Evolutionary conservation across 1,139 yeast species (phyloP).

Genomic region (Debaryomyces fabryi): DNA sequence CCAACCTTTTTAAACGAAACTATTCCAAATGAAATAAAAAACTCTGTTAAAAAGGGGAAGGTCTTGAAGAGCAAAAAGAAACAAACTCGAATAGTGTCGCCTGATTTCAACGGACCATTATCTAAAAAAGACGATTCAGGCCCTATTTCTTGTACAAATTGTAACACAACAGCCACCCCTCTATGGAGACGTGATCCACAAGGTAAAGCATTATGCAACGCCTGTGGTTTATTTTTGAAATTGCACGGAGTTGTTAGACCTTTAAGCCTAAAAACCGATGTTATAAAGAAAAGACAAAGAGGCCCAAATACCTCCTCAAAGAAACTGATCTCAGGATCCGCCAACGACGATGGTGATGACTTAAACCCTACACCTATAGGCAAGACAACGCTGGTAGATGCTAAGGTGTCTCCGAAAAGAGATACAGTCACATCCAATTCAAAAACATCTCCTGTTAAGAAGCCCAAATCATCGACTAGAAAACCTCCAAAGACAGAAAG

Average conservation of each 20-base stretch:
- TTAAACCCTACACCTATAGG: slow-evolving; percentile 35
- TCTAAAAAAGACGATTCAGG: slow-evolving; percentile 9
- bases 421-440: background rate
- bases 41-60: slow-evolving; percentile 11
- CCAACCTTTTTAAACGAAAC: slow-evolving; percentile 10
- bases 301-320: slow-evolving; percentile 9
- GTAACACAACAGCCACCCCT: slow-evolving; percentile 61
- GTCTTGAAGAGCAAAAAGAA: slow-evolving; percentile 11
- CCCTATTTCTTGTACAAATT: slow-evolving; percentile 44
- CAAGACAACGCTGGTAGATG: slow-evolving; percentile 7
- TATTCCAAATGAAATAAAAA: slow-evolving; percentile 6
- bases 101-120: slow-evolving; percentile 6
- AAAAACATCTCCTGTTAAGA: slow-evolving; percentile 6
- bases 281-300: slow-evolving; percentile 70
- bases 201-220: slow-evolving; percentile 59
- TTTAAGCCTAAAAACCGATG: slow-evolving; percentile 78
- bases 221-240: slow-evolving; percentile 60
- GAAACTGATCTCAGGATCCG: slow-evolving; percentile 7
- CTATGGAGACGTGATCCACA: slow-evolving; percentile 60
- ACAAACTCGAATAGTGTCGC: slow-evolving; percentile 2
- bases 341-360: slow-evolving; percentile 40
- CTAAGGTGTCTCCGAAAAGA: background rate
- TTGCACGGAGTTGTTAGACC: slow-evolving; percentile 62
- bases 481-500: background rate
- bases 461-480: background rate